These are phyloP conservation scores for Paramecium primaurelia DNA, from an alignment of 73 alveolate species.

Conservation along the genomic window DNA sequence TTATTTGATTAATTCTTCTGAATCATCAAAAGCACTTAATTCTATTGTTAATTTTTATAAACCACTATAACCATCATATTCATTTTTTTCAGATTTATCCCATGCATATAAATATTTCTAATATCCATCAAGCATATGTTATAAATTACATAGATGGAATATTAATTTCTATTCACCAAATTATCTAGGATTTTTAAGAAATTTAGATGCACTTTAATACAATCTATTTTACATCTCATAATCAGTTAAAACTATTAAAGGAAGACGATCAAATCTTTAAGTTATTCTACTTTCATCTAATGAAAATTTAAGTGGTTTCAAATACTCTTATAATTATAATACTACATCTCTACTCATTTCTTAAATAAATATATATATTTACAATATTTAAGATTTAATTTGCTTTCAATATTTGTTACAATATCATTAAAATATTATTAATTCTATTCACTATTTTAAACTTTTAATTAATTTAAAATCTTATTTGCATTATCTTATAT, in stretches of 20 bases:
- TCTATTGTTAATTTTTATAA: constrained; percentile 21
- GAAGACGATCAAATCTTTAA: constrained; percentile 6
- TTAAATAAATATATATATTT: neutral
- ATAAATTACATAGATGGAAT: neutral
- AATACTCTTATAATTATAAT: neutral
- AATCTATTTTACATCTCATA: neutral
- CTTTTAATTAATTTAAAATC: neutral
- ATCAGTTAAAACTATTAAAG: neutral
- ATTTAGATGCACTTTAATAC: neutral
- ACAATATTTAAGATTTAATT: neutral
- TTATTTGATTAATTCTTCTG: neutral
- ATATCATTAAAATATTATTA: neutral
- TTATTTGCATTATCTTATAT: neutral
- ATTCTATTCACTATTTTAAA: neutral
- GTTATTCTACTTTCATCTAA: neutral
- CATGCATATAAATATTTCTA: neutral
- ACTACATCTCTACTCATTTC: neutral
- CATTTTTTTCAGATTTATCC: neutral
- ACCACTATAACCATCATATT: neutral
- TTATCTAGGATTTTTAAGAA: neutral
- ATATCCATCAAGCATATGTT: constrained; percentile 3
- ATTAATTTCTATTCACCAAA: neutral
- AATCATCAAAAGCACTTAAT: constrained; percentile 26
- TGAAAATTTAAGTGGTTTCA: neutral
- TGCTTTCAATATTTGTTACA: neutral